These are phyloP conservation scores for Leccinum incarnatum DNA, from an alignment of 768 basidiomycete genomes.

Conservation along the genomic window DNA sequence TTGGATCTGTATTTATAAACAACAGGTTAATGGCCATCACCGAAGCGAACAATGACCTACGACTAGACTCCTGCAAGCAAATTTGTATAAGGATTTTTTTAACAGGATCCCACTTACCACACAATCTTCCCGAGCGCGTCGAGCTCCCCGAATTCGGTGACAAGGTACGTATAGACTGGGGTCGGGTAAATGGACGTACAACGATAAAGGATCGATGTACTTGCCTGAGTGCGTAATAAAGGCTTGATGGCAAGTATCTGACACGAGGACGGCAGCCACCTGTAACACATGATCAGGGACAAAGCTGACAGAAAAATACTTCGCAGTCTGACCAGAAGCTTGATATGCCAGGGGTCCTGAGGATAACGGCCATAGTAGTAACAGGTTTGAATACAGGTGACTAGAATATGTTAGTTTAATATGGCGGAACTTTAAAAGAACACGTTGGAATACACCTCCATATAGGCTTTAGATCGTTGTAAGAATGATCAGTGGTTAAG, in stretches of 20 bases:
- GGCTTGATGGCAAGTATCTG: conserved; percentile 55
- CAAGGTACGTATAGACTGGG: conserved; percentile 51
- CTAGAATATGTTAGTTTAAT: conserved; percentile 29
- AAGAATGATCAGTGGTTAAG: background rate
- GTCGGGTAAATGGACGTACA: background rate
- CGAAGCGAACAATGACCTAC: conserved; percentile 9
- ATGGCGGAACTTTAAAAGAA: background rate
- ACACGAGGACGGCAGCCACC: conserved; percentile 53
- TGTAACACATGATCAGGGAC: conserved; percentile 18
- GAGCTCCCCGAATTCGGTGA: conserved; percentile 39
- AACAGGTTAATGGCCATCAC: background rate
- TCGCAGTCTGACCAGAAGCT: conserved; percentile 40
- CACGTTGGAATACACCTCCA: conserved; percentile 40
- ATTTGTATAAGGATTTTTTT: background rate
- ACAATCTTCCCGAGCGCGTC: conserved; percentile 35
- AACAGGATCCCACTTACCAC: conserved; percentile 36
- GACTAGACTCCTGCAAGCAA: conserved; percentile 24
- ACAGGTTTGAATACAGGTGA: conserved; percentile 58
- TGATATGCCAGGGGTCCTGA: conserved; percentile 50
- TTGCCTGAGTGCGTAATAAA: conserved; percentile 55
- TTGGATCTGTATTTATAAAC: conserved; percentile 37
- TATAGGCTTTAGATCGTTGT: conserved; percentile 38
- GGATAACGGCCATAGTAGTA: conserved; percentile 53
- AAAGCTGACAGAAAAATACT: background rate
- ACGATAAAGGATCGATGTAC: background rate